These are phyloP conservation scores for Wickerhamomyces xylosicus DNA, from an alignment of 805 yeast species.

Conservation along the genomic window DNA sequence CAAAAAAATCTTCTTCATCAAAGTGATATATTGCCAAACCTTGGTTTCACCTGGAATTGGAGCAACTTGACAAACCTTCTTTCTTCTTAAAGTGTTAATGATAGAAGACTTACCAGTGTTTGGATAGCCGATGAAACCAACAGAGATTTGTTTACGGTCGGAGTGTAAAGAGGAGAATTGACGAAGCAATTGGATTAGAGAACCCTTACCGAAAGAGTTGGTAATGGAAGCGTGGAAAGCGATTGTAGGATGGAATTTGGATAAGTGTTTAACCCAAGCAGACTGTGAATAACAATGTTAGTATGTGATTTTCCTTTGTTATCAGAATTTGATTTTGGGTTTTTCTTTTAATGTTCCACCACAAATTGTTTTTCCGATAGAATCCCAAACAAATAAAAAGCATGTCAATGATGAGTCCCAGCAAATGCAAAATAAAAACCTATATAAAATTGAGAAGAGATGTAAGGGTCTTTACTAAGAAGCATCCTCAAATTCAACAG, in stretches of 20 bases:
- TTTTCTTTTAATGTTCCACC: no score
- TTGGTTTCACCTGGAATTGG: slow-evolving; percentile 99
- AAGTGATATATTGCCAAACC: slow-evolving; percentile 97
- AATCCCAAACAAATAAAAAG: no score
- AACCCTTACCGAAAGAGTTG: slow-evolving; percentile 96
- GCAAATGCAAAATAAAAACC: slow-evolving; percentile 6
- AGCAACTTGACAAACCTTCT: slow-evolving; percentile 94
- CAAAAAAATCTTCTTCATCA: slow-evolving; percentile 90
- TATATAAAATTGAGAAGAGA: slow-evolving; percentile 12
- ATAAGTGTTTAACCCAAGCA: slow-evolving; percentile 95
- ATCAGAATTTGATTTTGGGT: no score
- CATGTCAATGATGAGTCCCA: no score
- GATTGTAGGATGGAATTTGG: slow-evolving; percentile 85
- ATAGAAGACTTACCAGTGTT: slow-evolving; percentile 97
- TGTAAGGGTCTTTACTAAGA: slow-evolving; percentile 93
- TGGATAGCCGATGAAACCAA: slow-evolving; percentile 96
- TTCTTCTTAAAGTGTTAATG: slow-evolving; percentile 84
- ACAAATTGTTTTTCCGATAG: no score
- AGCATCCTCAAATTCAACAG: slow-evolving; percentile 24
- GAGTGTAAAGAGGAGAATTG: slow-evolving; percentile 86
- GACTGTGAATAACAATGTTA: slow-evolving; percentile 46
- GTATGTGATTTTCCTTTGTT: no score
- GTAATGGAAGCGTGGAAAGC: slow-evolving; percentile 98
- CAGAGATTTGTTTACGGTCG: slow-evolving; percentile 93
- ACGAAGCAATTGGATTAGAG: slow-evolving; percentile 83